phyloP scores from a whole-genome alignment of 257 asterid genomes.

The Buddleja alternifolia region DNA sequence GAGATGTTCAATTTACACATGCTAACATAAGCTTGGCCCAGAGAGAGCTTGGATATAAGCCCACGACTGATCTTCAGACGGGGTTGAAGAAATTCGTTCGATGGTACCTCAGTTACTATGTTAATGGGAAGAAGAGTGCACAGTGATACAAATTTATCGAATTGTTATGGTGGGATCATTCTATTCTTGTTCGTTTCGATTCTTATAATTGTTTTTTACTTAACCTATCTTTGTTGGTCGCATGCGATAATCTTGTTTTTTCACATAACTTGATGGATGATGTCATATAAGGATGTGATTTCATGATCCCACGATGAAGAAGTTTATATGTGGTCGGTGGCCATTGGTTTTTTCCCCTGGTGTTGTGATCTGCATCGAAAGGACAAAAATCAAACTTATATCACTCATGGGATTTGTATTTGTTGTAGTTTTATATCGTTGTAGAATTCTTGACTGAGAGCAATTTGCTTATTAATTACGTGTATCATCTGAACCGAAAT shows the following conservation, averaged over 20 bases:
- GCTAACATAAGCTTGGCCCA: slow-evolving; percentile 91
- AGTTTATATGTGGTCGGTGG: slow-evolving; percentile 37
- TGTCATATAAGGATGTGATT: slow-evolving; percentile 42
- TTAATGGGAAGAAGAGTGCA: slow-evolving; percentile 73
- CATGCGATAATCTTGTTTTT: slow-evolving; percentile 48
- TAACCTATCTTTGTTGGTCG: slow-evolving; percentile 44
- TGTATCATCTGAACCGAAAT: slow-evolving; percentile 50
- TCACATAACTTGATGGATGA: slow-evolving; percentile 16
- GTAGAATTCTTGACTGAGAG: slow-evolving; percentile 63
- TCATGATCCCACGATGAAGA: slow-evolving; percentile 42
- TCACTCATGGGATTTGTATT: slow-evolving; percentile 45
- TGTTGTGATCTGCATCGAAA: slow-evolving; percentile 39
- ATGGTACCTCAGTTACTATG: slow-evolving; percentile 88
- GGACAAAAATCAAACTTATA: slow-evolving; percentile 33
- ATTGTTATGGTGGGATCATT: slow-evolving; percentile 61
- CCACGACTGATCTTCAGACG: slow-evolving; percentile 85
- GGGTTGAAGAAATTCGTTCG: slow-evolving; percentile 97
- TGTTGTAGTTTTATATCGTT: slow-evolving; percentile 64
- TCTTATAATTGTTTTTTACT: slow-evolving; percentile 68
- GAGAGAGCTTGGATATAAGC: slow-evolving; percentile 88
- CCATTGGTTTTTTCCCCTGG: slow-evolving; percentile 24
- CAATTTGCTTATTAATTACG: slow-evolving; percentile 51
- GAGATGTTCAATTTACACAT: slow-evolving; percentile 91
- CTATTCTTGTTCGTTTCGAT: slow-evolving; percentile 66
- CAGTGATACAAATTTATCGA: slow-evolving; percentile 61